Evolutionary conservation across 805 yeast genomes (phyloP).

Genomic region (Candida caryicola): DNA sequence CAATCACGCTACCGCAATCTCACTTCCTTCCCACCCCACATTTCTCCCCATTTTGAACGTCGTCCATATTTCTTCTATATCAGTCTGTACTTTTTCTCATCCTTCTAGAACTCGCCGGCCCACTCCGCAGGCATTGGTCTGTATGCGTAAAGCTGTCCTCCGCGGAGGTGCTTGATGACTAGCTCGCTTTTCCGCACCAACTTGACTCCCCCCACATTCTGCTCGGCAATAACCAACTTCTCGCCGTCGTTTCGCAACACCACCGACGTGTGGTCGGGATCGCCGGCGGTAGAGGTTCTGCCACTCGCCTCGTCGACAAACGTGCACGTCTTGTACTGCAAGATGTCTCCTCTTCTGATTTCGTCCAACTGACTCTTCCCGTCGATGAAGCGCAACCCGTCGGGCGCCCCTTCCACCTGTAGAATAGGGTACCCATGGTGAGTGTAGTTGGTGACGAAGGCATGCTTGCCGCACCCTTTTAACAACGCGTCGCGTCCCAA

Average conservation of each 20-base stretch:
- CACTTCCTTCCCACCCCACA: too few relatives aligned
- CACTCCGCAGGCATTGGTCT: constrained; percentile 49
- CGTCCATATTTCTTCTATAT: too few relatives aligned
- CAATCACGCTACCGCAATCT: too few relatives aligned
- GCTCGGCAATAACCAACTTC: constrained; percentile 43
- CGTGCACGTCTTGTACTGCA: constrained; percentile 45
- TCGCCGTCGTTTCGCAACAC: constrained; percentile 28
- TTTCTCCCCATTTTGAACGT: too few relatives aligned
- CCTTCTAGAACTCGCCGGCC: constrained; percentile 28
- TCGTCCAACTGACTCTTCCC: constrained; percentile 30
- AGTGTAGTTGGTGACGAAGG: constrained; percentile 48
- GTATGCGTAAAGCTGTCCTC: constrained; percentile 45
- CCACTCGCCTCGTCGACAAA: constrained; percentile 38
- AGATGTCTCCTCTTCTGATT: constrained; percentile 52
- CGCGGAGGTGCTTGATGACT: constrained; percentile 32
- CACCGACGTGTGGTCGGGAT: constrained; percentile 52
- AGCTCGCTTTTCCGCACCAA: constrained; percentile 40
- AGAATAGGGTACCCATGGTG: constrained; percentile 48
- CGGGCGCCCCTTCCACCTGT: constrained; percentile 20
- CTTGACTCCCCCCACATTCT: constrained; percentile 45
- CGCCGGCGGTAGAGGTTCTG: constrained; percentile 40
- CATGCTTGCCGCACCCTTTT: constrained; percentile 57
- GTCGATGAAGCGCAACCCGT: constrained; percentile 19
- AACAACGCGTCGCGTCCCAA: constrained; percentile 52
- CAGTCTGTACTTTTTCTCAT: background rate